Conservation (phyloP, 305 asterid genomes). For the Fraxinus platypoda region DNA sequence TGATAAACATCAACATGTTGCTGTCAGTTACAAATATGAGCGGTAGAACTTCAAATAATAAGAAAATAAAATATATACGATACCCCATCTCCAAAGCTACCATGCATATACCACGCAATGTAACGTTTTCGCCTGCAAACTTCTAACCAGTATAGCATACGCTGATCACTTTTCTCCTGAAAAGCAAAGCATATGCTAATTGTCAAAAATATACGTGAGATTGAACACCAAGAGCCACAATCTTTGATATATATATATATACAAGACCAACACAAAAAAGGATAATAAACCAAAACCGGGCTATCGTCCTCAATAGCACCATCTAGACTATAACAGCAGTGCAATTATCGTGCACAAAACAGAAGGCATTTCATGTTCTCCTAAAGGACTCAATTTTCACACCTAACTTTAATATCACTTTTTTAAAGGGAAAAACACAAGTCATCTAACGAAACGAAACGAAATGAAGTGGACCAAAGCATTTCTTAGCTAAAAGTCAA, state of each 20-base stretch:
- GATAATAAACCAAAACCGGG: neutral
- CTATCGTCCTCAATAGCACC: neutral
- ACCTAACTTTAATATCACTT: neutral
- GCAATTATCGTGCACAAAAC: neutral
- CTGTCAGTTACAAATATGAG: neutral
- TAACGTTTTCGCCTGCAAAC: conserved; percentile 13
- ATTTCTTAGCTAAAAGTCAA: neutral
- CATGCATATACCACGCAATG: conserved; percentile 12
- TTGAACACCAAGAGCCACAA: neutral
- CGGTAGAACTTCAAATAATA: neutral
- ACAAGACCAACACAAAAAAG: neutral
- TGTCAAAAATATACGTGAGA: neutral
- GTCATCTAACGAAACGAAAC: neutral
- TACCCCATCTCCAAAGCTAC: conserved; percentile 45
- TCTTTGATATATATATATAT: neutral
- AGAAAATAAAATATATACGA: neutral
- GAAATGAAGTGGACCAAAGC: neutral
- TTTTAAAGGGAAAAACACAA: neutral
- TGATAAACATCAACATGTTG: neutral
- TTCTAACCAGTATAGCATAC: neutral
- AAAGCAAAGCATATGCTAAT: conserved; percentile 5
- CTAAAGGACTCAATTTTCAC: neutral
- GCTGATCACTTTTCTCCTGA: conserved; percentile 20
- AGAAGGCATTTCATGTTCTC: neutral
- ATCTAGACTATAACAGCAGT: neutral